Percentiles rank a stretch among this genome's conserved stretches.
These are phyloP conservation scores for Aspergillus bridgeri DNA, from an alignment of 495 filamentous ascomycete species.

Conservation along the genomic window DNA sequence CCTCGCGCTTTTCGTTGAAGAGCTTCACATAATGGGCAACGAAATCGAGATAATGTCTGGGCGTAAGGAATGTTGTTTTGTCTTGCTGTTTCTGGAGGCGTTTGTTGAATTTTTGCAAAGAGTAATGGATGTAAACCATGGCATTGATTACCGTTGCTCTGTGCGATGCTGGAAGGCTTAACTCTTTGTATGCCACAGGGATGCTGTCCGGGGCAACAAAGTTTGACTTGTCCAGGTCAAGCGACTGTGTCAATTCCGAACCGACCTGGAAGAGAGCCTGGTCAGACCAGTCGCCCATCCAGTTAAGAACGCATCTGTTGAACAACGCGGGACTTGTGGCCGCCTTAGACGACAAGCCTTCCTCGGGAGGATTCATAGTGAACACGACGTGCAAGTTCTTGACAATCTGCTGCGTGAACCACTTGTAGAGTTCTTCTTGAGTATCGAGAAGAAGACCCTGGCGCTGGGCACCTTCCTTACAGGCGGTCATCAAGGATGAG, in stretches of 20 bases:
- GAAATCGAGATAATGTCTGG: constrained; percentile 96
- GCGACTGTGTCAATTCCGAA: constrained; percentile 88
- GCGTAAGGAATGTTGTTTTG: constrained; percentile 86
- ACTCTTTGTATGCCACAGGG: constrained; percentile 83
- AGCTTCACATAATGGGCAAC: constrained; percentile 96
- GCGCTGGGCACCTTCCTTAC: constrained; percentile 95
- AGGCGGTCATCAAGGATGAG: constrained; percentile 94
- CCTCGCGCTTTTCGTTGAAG: constrained; percentile 97
- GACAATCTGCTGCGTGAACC: constrained; percentile 99
- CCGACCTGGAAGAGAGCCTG: constrained; percentile 98
- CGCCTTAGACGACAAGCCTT: constrained; percentile 89
- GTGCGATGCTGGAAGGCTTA: constrained; percentile 81
- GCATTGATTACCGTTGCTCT: constrained; percentile 89
- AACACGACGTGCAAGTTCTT: constrained; percentile 99
- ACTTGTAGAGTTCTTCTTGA: constrained; percentile 98
- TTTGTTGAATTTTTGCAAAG: constrained; percentile 81
- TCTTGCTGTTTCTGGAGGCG: constrained; percentile 89
- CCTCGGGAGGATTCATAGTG: constrained; percentile 99
- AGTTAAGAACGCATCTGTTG: constrained; percentile 98
- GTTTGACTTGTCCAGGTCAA: constrained; percentile 85
- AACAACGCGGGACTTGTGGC: constrained; percentile 96
- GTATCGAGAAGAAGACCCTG: constrained; percentile 94
- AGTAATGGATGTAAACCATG: constrained; percentile 98
- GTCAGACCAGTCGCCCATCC: constrained; percentile 99
- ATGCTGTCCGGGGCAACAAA: constrained; percentile 88